Evolutionary conservation across 306 rosid genomes (phyloP).

Genomic region (Senna tora): DNA sequence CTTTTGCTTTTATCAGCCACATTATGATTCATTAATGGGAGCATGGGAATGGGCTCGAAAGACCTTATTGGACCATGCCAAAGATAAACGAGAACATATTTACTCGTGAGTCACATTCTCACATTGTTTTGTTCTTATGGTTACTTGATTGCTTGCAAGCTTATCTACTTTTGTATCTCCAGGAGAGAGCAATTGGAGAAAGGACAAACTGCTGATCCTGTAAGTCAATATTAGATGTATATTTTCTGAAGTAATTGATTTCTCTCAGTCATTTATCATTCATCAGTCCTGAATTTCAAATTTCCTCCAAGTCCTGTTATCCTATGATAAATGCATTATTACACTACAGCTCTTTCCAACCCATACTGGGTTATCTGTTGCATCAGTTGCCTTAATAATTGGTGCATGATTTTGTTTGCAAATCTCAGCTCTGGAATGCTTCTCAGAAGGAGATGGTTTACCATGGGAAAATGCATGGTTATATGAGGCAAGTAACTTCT

Average conservation of each 20-base stretch:
- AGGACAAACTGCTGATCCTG: conserved; percentile 86
- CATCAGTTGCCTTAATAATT: conserved; percentile 22
- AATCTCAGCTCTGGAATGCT: conserved; percentile 94
- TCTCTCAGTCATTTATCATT: no score
- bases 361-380: not conserved
- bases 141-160: conserved; percentile 28
- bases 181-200: conserved; percentile 92
- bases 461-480: conserved; percentile 97
- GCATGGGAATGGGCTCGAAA: conserved; percentile 99
- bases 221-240: conserved; percentile 43
- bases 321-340: conserved; percentile 23
- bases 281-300: no score
- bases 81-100: conserved; percentile 68
- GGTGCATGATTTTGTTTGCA: conserved; percentile 23
- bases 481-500: conserved; percentile 70
- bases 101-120: conserved; percentile 71
- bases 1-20: conserved; percentile 87
- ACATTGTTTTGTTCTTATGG: conserved; percentile 12
- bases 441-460: conserved; percentile 93
- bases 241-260: not conserved
- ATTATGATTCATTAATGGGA: conserved; percentile 82
- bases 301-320: not conserved
- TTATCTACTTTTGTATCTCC: conserved; percentile 39
- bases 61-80: conserved; percentile 83
- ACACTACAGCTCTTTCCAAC: conserved; percentile 1